Evolutionary conservation across 176 grass and related monocot species (phyloP).

Genomic region (Leersia perrieri): DNA sequence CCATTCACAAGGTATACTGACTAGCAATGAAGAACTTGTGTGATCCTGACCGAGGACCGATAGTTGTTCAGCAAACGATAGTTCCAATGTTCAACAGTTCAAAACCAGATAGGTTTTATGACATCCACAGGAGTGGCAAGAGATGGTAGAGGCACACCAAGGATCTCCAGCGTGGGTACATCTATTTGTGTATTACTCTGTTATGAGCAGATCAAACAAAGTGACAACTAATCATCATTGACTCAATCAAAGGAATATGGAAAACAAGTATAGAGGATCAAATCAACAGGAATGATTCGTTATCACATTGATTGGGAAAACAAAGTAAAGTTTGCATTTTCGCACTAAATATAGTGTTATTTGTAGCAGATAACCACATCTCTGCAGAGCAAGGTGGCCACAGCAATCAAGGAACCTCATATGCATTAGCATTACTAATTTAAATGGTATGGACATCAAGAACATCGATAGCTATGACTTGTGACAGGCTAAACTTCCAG

Average conservation of each 20-base stretch:
- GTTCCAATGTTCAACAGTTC: not conserved
- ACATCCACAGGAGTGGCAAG: not conserved
- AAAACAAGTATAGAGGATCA: not conserved
- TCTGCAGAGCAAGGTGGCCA: not conserved
- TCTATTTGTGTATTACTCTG: not conserved
- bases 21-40: not conserved
- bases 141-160: not conserved
- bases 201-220: not conserved
- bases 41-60: not conserved
- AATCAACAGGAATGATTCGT: not conserved
- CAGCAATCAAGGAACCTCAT: not conserved
- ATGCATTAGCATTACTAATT: not conserved
- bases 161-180: not conserved
- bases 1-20: not conserved
- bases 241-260: not conserved
- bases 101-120: not conserved
- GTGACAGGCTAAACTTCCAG: not conserved
- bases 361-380: not conserved
- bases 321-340: not conserved
- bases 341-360: not conserved
- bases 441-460: not conserved
- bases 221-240: not conserved
- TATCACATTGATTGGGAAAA: not conserved
- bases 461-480: not conserved
- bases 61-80: not conserved